Evolutionary conservation across 305 asterid species (phyloP).

Genomic region (Fraxinus greggii): DNA sequence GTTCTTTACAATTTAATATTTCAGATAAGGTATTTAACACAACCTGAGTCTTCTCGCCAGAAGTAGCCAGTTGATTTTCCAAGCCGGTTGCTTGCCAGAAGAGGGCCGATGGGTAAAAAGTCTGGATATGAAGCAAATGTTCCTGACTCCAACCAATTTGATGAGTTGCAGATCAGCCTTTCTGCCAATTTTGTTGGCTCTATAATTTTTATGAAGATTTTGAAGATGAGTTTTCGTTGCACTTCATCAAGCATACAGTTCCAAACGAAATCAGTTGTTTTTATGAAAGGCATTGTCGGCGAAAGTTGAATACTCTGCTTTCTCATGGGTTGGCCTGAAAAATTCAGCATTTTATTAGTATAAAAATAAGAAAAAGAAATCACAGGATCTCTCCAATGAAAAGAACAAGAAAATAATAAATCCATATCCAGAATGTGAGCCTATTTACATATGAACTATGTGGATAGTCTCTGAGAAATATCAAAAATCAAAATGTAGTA

Average conservation of each 20-base stretch:
- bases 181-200: conserved; percentile 27
- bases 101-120: conserved; percentile 42
- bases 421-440: neutral
- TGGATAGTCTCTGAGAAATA: neutral
- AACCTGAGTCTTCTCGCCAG: conserved; percentile 15
- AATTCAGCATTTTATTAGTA: neutral
- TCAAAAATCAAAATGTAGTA: neutral
- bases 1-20: neutral
- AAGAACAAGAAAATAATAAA: neutral
- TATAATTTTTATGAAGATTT: conserved; percentile 15
- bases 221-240: conserved; percentile 27
- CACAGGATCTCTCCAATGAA: neutral
- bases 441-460: neutral
- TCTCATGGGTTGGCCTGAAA: conserved; percentile 33
- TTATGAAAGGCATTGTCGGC: conserved; percentile 38
- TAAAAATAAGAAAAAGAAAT: neutral
- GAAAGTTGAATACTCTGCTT: conserved; percentile 32
- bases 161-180: conserved; percentile 42
- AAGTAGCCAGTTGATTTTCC: conserved; percentile 36
- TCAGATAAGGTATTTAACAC: neutral
- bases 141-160: conserved; percentile 36
- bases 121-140: conserved; percentile 37
- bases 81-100: conserved; percentile 27
- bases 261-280: conserved; percentile 35
- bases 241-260: conserved; percentile 17